Conservation (phyloP, 805 yeast genomes). For the Starmerella ratchasimensis region DNA sequence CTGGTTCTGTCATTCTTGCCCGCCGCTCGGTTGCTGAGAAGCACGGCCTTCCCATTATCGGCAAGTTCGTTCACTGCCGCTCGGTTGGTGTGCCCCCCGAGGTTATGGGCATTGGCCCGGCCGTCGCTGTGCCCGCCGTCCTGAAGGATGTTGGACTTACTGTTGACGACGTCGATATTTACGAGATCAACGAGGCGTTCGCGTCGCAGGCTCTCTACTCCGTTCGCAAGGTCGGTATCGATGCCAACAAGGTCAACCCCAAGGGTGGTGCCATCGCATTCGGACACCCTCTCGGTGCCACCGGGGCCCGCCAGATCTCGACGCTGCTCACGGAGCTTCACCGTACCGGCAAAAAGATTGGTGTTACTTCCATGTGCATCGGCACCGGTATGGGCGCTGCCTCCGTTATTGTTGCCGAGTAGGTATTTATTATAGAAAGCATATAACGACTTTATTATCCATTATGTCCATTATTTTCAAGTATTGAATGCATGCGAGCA, state of each 20-base stretch:
- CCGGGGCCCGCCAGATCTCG: conserved; percentile 88
- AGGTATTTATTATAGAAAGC: conserved; percentile 11
- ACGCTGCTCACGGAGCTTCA: conserved; percentile 71
- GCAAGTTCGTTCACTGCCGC: conserved; percentile 64
- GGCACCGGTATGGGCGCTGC: conserved; percentile 99
- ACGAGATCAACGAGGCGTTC: conserved; percentile 91
- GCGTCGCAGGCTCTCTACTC: conserved; percentile 88
- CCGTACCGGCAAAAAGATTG: conserved; percentile 54
- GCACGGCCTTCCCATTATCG: conserved; percentile 57
- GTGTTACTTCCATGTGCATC: conserved; percentile 91
- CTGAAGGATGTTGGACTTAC: conserved; percentile 47
- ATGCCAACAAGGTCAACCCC: conserved; percentile 56
- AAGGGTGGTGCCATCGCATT: conserved; percentile 94
- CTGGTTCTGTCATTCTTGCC: conserved; percentile 75
- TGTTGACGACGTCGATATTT: conserved; percentile 54
- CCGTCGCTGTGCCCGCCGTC: conserved; percentile 80
- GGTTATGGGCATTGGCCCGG: conserved; percentile 97
- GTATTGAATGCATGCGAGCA: no score
- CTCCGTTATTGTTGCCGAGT: conserved; percentile 69
- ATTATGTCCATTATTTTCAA: no score
- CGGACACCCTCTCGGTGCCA: conserved; percentile 87
- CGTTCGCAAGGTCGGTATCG: conserved; percentile 46
- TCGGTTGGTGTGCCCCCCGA: conserved; percentile 93
- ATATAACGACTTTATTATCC: not conserved
- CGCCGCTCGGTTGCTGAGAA: conserved; percentile 74